Evolutionary conservation across 345 rosid species (phyloP).

Genomic region (Acer saccharum): DNA sequence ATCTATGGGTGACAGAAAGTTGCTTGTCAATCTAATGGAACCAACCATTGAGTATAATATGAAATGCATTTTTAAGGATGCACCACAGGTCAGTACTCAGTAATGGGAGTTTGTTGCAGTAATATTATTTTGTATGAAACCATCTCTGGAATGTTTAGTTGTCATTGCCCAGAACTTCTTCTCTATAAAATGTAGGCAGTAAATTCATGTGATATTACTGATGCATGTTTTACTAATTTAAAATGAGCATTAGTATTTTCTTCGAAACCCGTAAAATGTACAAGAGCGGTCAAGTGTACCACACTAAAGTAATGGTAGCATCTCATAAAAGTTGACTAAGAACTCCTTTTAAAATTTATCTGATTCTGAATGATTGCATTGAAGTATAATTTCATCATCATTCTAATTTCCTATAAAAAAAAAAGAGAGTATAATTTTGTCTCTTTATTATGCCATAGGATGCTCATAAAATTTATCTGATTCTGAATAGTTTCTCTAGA

Average conservation of each 20-base stretch:
- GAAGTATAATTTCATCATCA: neutral
- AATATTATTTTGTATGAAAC: neutral
- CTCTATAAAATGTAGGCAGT: constrained; percentile 11
- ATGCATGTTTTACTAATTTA: neutral
- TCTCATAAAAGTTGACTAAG: constrained; percentile 7
- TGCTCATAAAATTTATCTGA: constrained; percentile 1
- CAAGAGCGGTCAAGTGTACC: neutral
- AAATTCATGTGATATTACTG: neutral
- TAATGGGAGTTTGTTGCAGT: constrained; percentile 10
- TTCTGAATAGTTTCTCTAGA: constrained; percentile 8
- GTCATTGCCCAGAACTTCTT: constrained; percentile 16
- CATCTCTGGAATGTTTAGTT: neutral
- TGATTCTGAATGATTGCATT: neutral
- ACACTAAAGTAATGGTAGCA: neutral
- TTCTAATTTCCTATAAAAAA: too few relatives aligned
- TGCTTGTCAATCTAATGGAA: constrained; percentile 72
- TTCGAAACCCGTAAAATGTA: neutral
- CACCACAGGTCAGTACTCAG: constrained; percentile 61
- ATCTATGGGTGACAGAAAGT: constrained; percentile 44
- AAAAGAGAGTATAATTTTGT: neutral
- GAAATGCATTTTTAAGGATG: constrained; percentile 64
- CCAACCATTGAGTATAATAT: constrained; percentile 74
- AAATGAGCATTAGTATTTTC: neutral
- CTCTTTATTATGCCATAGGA: neutral
- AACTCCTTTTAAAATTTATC: neutral